Base-by-base conservation (phyloP, 2,329 filamentous ascomycete species). In the Xylaria sp. region DNA sequence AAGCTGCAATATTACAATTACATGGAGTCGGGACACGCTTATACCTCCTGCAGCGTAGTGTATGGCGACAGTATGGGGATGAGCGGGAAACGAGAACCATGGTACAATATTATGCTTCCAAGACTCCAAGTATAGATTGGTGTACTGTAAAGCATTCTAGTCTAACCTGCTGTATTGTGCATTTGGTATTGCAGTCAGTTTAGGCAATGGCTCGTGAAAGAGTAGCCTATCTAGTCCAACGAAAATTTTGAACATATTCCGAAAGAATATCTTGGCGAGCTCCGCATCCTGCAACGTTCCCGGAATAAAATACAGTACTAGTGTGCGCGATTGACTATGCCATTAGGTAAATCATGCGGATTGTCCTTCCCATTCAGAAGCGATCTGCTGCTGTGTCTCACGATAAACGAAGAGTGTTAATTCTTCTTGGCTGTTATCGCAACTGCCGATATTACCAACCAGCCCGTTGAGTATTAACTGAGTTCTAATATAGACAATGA, bases 1-100 rank as follows among this genome's bases (percentile, higher is more conserved):
- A 46, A 59, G 63, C 49, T 51, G 51, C 63, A 61, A 61, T 67
- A 38, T 33, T 36, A 53, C 63, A 49, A 38, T 51, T 58, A 54
- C 59, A 59, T 59, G 56, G 65, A 64, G 13, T 57, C 56, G 56
- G 60, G 56, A 56, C 20, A 44, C 60, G 31, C 46, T 56, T 66
- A 40, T 40, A 56, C 48, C 48, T 40, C n/a, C 23, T 38, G 44
- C 40, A 54, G 65, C 9, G 65, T 26, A 61, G 53, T 57, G 42
- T 46, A 53, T 26, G 48, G 23, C 38, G 33, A 51, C 31, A 53
- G 42, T 10, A 62, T 54, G 38, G 49, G 26, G 36, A 44, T 63
- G n/a, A 40, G 13, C 51, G 26, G 11, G 31, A 56, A n/a, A 40
- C 33, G 54, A 31, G 44, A 60, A 20, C 23, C 33, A 57, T 42